Evolutionary conservation across 257 asterid genomes (phyloP).

Genomic region (Solanum rostratum): DNA sequence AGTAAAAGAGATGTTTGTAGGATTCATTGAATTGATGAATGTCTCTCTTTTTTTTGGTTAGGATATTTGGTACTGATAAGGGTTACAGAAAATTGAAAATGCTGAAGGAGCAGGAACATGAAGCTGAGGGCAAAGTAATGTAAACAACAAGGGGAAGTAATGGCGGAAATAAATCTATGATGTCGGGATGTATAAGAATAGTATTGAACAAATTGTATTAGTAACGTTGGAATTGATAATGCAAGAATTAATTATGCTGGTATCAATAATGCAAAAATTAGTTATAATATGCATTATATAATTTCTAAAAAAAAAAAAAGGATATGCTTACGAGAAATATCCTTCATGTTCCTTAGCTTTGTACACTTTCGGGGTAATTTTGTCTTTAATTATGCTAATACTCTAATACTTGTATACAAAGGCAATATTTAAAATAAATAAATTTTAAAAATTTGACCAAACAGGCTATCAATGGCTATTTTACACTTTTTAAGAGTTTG

Average conservation of each 20-base stretch:
- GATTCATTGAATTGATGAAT: not conserved
- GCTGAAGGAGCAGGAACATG: constrained; percentile 41
- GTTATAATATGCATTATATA: not conserved
- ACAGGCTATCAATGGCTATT: too few relatives aligned
- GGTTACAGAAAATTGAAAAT: constrained; percentile 83
- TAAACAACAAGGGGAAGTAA: not conserved
- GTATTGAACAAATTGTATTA: not conserved
- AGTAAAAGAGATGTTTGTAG: not conserved
- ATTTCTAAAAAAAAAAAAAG: too few relatives aligned
- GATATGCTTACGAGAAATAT: not conserved
- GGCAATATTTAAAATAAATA: too few relatives aligned
- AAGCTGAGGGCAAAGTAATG: constrained; percentile 25
- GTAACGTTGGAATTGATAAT: too few relatives aligned
- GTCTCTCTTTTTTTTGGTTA: constrained; percentile 1
- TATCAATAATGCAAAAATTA: not conserved
- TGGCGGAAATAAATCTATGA: not conserved
- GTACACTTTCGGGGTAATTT: too few relatives aligned
- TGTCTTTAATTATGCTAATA: too few relatives aligned
- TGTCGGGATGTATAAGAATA: not conserved
- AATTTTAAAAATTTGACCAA: too few relatives aligned
- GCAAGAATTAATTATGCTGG: not conserved
- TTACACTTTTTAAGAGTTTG: too few relatives aligned
- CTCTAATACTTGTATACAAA: too few relatives aligned
- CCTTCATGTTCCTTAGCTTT: not conserved
- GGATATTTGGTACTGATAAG: constrained; percentile 87